phyloP scores from a whole-genome alignment of 805 yeast genomes.

The Ogataea paradorogensis region DNA sequence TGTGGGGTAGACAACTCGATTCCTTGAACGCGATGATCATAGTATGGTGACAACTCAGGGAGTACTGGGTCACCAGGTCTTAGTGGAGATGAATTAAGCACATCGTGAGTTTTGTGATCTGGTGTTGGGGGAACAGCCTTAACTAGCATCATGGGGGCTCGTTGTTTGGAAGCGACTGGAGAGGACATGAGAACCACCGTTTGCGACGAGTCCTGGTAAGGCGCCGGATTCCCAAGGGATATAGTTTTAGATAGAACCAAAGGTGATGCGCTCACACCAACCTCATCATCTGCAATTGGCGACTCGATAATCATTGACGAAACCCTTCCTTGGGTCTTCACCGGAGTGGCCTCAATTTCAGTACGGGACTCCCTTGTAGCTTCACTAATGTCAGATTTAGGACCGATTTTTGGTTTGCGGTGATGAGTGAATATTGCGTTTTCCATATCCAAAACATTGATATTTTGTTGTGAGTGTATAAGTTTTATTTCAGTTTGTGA shows the following conservation, averaged over 20 bases:
- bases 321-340: constrained; percentile 13
- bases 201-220: background rate
- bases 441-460: background rate
- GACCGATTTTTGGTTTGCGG: background rate
- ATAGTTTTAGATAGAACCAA: too few relatives aligned
- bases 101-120: background rate
- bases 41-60: constrained; percentile 38
- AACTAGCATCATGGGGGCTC: background rate
- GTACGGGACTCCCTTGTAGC: constrained; percentile 9
- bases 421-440: constrained; percentile 1
- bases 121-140: background rate
- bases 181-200: background rate
- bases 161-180: background rate
- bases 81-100: constrained; percentile 23
- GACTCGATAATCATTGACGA: background rate
- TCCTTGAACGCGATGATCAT: constrained; percentile 13
- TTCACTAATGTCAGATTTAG: background rate
- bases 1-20: background rate
- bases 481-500: too few relatives aligned
- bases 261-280: background rate
- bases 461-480: constrained; percentile 1
- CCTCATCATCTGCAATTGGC: background rate
- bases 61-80: constrained; percentile 36
- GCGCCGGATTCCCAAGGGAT: too few relatives aligned
- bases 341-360: constrained; percentile 32